Percentiles rank a stretch among this genome's conserved stretches.
phyloP scores from a whole-genome alignment of 1,284 basidiomycete genomes.

The Mycena sp. region DNA sequence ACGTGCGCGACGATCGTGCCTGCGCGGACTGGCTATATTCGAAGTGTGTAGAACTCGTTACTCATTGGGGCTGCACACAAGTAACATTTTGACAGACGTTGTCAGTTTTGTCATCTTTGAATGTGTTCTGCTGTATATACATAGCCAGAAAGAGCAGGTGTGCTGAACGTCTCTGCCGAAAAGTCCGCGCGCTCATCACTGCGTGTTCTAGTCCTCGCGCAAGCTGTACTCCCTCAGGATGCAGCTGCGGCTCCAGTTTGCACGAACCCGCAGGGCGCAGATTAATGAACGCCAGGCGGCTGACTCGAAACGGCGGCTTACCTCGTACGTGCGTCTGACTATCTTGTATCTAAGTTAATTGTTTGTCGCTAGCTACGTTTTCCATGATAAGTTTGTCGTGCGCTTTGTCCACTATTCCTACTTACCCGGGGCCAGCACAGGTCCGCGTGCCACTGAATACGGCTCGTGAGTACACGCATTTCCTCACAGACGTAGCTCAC shows the following conservation, averaged over 20 bases:
- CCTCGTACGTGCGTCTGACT: conserved; percentile 53
- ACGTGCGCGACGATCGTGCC: conserved; percentile 56
- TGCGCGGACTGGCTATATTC: conserved; percentile 48
- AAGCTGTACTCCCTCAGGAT: conserved; percentile 58
- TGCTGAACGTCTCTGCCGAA: no score
- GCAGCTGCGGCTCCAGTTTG: conserved; percentile 52
- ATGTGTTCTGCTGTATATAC: conserved; percentile 54
- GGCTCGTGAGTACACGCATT: conserved; percentile 70
- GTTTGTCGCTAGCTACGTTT: conserved; percentile 77
- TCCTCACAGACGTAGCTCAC: neutral
- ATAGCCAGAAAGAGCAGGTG: conserved; percentile 43
- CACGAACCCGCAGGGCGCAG: conserved; percentile 79
- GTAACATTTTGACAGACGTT: conserved; percentile 45
- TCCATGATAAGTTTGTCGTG: conserved; percentile 57
- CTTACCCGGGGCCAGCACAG: conserved; percentile 52
- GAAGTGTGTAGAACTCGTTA: conserved; percentile 44
- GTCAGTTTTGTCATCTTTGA: conserved; percentile 69
- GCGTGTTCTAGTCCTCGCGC: conserved; percentile 32
- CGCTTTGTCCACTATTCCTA: neutral
- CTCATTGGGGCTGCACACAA: neutral
- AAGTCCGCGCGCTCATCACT: neutral
- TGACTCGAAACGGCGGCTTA: conserved; percentile 76
- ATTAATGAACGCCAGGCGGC: conserved; percentile 76
- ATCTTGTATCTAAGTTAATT: no score
- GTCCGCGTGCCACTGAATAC: conserved; percentile 93